Base-by-base conservation (phyloP, 1,284 basidiomycete genomes). In the Heliocybe sulcata region DNA sequence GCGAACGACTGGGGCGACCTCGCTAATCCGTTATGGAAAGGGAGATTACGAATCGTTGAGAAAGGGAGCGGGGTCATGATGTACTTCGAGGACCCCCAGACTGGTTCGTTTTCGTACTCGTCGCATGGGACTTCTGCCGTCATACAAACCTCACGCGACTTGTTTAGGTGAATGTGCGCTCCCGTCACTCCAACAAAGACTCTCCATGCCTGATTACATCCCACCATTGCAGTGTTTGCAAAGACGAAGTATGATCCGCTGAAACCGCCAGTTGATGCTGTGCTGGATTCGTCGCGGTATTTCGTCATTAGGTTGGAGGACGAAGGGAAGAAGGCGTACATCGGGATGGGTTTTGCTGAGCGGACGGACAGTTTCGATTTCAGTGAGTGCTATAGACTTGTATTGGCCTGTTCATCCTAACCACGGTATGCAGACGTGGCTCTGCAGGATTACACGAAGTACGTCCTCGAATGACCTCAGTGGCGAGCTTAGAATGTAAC, bases 381-480 rank as follows among this genome's bases (percentile, higher is more conserved):
- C 71, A 93, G 90, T 91, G 59, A 66, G 87, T 74, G 4, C 29
- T 6, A 31, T 31, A 6, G 12, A 31, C 12, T 12, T 12, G 12
- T 6, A 31, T 31, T 12, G 12, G 29, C 29, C 6, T 31, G 29
- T 12, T 31, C 29, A 31, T 31, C 12, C 53, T 60, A n/a, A 55
- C 50, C 52, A 38, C 50, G 25, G 9, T 51, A n/a, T 2, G 22
- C 56, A 92, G 89, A 93, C 66, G 94, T 98, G 53, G 93, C 96
- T 1, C 76, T 99, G 26, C 97, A 99, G 72, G 93, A 98, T 65
- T 93, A 94, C 71, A 87, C 90, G 25, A 98, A 98, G 90, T 94
- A 72, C 67, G 65, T 56, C 51, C 10, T 31, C 53, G 49, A 20
- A 35, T 29, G 51, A 20, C 12, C 33, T 22, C 14, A 6, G 27